phyloP scores from a whole-genome alignment of 768 basidiomycete species.

The Filobasidium wieringae region DNA sequence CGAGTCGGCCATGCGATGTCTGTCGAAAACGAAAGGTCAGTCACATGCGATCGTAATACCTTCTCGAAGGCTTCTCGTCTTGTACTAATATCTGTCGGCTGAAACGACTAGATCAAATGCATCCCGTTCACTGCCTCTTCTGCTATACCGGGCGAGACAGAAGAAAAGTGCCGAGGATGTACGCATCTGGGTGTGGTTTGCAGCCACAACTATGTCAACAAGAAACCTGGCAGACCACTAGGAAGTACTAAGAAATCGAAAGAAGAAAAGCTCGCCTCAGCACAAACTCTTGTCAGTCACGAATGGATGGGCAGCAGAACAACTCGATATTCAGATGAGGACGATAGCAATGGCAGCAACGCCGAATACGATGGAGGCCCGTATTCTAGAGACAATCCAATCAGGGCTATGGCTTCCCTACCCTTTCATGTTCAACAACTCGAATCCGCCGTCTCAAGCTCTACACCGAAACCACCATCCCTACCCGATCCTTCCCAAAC shows the following conservation, averaged over 20 bases:
- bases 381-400: too few relatives aligned
- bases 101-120: neutral
- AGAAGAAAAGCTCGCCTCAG: conserved; percentile 1
- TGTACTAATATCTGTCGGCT: neutral
- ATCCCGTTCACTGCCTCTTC: neutral
- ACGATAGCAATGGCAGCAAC: too few relatives aligned
- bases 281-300: too few relatives aligned
- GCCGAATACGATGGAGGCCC: too few relatives aligned
- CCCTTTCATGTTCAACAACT: too few relatives aligned
- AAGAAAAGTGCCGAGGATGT: conserved; percentile 1
- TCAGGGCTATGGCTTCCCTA: too few relatives aligned
- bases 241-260: conserved; percentile 1
- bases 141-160: neutral
- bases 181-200: conserved; percentile 1
- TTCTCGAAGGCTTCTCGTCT: too few relatives aligned
- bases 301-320: too few relatives aligned
- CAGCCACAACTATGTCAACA: conserved; percentile 12
- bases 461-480: too few relatives aligned
- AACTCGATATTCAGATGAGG: too few relatives aligned
- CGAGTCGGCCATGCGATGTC: conserved; percentile 7
- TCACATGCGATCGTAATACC: neutral
- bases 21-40: conserved; percentile 15
- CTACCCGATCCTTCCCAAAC: too few relatives aligned
- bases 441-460: too few relatives aligned
- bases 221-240: conserved; percentile 7